Evolutionary conservation across 352 stramenopile genomes (phyloP).

Genomic region (Pythium aquatile): DNA sequence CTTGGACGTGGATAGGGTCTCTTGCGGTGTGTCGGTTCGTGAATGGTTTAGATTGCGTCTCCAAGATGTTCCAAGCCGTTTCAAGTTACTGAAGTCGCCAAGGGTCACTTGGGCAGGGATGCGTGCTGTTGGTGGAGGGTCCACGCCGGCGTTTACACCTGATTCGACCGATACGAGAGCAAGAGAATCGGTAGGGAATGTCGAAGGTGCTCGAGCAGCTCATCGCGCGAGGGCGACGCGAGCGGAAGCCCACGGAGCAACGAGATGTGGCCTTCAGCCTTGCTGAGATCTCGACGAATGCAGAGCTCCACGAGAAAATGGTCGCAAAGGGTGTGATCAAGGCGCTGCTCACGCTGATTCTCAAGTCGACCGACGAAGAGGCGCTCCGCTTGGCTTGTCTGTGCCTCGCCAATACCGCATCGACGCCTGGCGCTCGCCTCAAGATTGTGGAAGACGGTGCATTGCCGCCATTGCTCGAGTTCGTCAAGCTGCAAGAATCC

Average conservation of each 20-base stretch:
- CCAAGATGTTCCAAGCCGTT: neutral
- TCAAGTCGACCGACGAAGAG: constrained; percentile 90
- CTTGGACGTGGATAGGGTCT: neutral
- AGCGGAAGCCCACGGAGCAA: constrained; percentile 93
- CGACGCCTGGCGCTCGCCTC: constrained; percentile 77
- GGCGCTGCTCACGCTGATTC: constrained; percentile 90
- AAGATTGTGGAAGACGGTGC: constrained; percentile 94
- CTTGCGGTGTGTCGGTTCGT: neutral
- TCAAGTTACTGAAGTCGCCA: neutral
- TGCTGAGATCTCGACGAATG: constrained; percentile 94
- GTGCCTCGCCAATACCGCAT: constrained; percentile 95
- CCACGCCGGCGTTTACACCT: neutral
- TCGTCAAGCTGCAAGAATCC: constrained; percentile 83
- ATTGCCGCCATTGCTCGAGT: constrained; percentile 86
- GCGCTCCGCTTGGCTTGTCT: constrained; percentile 93
- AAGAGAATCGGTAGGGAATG: constrained; percentile 32
- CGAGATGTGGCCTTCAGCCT: constrained; percentile 96
- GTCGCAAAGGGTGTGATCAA: constrained; percentile 94
- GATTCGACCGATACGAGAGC: neutral
- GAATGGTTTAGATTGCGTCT: neutral
- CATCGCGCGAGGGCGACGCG: constrained; percentile 93
- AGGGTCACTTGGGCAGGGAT: neutral
- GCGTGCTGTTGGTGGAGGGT: neutral
- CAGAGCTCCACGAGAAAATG: constrained; percentile 92
- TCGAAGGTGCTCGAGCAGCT: constrained; percentile 96